Conservation (phyloP, 768 basidiomycete species). For the Kwoniella pini region DNA sequence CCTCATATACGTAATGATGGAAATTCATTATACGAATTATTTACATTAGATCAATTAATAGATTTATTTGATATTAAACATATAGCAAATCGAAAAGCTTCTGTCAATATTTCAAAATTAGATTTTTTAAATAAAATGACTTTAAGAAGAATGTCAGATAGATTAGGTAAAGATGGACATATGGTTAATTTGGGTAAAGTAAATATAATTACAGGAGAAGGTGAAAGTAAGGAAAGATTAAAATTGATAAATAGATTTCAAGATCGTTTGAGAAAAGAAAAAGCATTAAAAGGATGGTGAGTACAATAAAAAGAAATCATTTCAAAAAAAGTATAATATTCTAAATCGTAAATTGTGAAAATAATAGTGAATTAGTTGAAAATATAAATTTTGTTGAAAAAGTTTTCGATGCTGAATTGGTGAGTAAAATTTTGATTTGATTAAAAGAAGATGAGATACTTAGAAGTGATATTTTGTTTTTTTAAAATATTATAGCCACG, state of each 20-base stretch:
- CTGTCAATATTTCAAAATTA: constrained; percentile 75
- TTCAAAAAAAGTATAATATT: background rate
- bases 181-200: constrained; percentile 29
- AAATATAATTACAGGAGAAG: background rate
- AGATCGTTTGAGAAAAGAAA: constrained; percentile 30
- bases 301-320: background rate
- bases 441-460: too few relatives aligned
- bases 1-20: constrained; percentile 37
- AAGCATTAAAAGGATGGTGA: constrained; percentile 43
- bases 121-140: constrained; percentile 88
- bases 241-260: constrained; percentile 61
- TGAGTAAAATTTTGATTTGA: too few relatives aligned
- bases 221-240: constrained; percentile 52
- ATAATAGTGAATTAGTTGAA: constrained; percentile 32
- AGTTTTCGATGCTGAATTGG: constrained; percentile 61
- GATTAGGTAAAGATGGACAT: constrained; percentile 57
- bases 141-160: constrained; percentile 63
- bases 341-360: background rate
- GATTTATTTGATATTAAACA: constrained; percentile 74
- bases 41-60: constrained; percentile 65
- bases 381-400: constrained; percentile 62
- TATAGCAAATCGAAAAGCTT: constrained; percentile 79
- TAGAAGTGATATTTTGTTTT: too few relatives aligned
- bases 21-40: constrained; percentile 43
- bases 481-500: constrained; percentile 31